Conservation (phyloP, 257 asterid species). For the Penstemon davidsonii region DNA sequence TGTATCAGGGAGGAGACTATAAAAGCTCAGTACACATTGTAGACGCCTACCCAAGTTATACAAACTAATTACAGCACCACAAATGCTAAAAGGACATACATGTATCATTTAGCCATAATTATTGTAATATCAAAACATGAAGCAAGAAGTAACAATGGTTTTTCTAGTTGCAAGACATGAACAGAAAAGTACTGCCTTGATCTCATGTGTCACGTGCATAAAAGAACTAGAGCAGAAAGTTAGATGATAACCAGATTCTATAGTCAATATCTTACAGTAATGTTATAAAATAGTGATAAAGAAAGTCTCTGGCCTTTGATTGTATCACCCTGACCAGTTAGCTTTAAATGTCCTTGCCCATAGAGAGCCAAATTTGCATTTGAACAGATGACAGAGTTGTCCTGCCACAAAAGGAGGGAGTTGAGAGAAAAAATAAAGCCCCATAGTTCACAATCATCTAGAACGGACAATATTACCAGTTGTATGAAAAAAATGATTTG, state of each 20-base stretch:
- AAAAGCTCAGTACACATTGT: neutral
- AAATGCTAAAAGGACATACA: conserved; percentile 20
- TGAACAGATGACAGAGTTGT: conserved; percentile 80
- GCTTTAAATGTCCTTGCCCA: conserved; percentile 83
- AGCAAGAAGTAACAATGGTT: conserved; percentile 1
- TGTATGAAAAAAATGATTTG: conserved; percentile 17
- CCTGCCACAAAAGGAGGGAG: conserved; percentile 49
- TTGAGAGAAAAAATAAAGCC: conserved; percentile 22
- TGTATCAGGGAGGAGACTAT: neutral
- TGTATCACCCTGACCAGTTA: conserved; percentile 91
- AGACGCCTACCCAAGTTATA: conserved; percentile 14
- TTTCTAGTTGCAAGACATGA: conserved; percentile 5
- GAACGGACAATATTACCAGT: conserved; percentile 17
- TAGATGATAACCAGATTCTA: conserved; percentile 16
- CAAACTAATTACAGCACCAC: neutral
- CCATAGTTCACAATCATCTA: conserved; percentile 11
- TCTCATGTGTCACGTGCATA: conserved; percentile 16
- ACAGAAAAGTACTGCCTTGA: conserved; percentile 14
- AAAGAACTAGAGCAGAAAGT: conserved; percentile 14
- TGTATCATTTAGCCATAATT: conserved; percentile 2
- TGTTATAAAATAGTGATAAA: conserved; percentile 80
- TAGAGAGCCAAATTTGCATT: conserved; percentile 83
- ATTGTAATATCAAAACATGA: neutral
- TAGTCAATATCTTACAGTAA: conserved; percentile 66
- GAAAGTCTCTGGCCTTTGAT: conserved; percentile 90